Evolutionary conservation across 106 monocot species (phyloP).

Genomic region (Hemerocallis citrina): DNA sequence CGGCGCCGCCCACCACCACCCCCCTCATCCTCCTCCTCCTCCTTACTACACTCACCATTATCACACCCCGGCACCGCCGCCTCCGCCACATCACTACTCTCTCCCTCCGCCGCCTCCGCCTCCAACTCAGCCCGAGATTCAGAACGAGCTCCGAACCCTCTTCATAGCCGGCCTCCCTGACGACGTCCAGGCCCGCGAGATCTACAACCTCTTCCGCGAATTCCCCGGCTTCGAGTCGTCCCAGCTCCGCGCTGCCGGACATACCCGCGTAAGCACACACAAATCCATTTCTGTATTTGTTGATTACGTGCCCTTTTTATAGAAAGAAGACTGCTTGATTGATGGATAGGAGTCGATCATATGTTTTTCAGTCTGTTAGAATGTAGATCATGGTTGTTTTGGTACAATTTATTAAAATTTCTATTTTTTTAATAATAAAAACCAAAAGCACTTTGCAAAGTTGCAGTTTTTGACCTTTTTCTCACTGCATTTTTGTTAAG

Average conservation of each 20-base stretch:
- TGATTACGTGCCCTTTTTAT: no score
- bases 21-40: constrained; percentile 3
- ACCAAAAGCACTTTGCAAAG: no score
- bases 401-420: no score
- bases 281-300: no score
- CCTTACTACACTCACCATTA: not conserved
- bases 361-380: no score
- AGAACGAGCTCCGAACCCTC: constrained; percentile 49
- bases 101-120: constrained; percentile 1
- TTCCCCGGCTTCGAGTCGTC: constrained; percentile 66
- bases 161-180: constrained; percentile 74
- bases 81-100: not conserved
- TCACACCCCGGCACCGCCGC: constrained; percentile 1
- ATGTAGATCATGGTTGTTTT: no score
- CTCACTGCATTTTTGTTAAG: no score
- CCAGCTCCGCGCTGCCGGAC: constrained; percentile 31
- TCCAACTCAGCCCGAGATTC: not conserved
- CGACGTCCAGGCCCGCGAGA: constrained; percentile 63
- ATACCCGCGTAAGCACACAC: constrained; percentile 42
- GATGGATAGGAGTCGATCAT: no score
- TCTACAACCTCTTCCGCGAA: constrained; percentile 74
- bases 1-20: constrained; percentile 9
- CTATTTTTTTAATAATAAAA: no score
- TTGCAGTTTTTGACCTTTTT: no score
- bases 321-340: no score